A percentile compares a stretch with the other conserved stretches of the same genome.
These are phyloP conservation scores for Aspergillus ochraceus DNA, from an alignment of 2,329 filamentous ascomycete genomes.

Conservation along the genomic window DNA sequence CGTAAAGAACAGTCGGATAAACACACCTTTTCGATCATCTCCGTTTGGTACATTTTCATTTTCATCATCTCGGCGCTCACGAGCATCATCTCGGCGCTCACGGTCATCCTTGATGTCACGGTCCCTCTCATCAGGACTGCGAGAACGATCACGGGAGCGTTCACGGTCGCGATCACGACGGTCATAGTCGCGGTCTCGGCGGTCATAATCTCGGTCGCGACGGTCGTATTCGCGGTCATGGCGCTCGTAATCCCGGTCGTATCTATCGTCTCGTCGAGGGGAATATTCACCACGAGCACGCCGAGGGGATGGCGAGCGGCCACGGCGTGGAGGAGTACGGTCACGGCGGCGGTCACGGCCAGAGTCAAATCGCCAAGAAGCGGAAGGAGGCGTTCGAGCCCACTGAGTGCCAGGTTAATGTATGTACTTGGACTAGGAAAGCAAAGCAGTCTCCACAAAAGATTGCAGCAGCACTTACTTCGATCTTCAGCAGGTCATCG, in stretches of 20 bases:
- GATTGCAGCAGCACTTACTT: constrained; percentile 61
- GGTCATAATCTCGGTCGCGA: constrained; percentile 69
- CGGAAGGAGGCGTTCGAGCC: constrained; percentile 96
- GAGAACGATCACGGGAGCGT: constrained; percentile 69
- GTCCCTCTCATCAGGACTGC: constrained; percentile 65
- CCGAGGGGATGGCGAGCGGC: constrained; percentile 60
- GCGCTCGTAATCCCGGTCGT: constrained; percentile 68
- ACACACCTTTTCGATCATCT: constrained; percentile 83
- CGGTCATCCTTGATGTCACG: constrained; percentile 47
- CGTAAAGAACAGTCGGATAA: not conserved
- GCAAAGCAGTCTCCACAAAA: not conserved
- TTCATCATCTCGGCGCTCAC: constrained; percentile 68
- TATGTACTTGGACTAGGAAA: constrained; percentile 8
- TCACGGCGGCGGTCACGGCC: constrained; percentile 69
- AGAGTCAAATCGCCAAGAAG: constrained; percentile 97
- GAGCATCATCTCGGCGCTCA: constrained; percentile 58
- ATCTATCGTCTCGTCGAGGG: constrained; percentile 83
- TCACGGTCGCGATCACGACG: constrained; percentile 61
- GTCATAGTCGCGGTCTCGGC: constrained; percentile 49
- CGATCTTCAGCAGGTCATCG: constrained; percentile 95
- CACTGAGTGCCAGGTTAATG: constrained; percentile 61
- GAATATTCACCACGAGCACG: constrained; percentile 70
- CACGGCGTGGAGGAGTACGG: constrained; percentile 75
- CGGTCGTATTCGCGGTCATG: constrained; percentile 75
- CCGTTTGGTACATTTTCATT: constrained; percentile 78